phyloP scores from a whole-genome alignment of 2,329 filamentous ascomycete species.

The Pseudogymnoascus sp. region DNA sequence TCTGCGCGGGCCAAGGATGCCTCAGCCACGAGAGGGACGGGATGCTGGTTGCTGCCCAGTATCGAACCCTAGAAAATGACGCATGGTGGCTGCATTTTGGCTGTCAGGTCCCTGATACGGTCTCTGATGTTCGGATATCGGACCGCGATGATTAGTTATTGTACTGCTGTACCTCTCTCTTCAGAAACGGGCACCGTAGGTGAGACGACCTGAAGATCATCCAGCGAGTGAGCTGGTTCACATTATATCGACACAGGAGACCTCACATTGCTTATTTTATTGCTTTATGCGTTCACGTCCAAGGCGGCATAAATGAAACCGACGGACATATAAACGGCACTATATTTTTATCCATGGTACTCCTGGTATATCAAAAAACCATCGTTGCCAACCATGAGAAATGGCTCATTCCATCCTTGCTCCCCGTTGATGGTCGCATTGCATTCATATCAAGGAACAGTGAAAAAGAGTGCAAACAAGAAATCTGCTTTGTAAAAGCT shows the following conservation, averaged over 20 bases:
- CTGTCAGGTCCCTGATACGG: neutral
- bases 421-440: neutral
- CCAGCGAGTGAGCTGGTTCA: neutral
- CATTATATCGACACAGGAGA: neutral
- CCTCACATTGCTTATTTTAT: neutral
- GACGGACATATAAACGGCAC: conserved; percentile 1
- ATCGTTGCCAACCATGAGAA: neutral
- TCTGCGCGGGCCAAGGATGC: neutral
- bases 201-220: neutral
- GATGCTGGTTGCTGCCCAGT: neutral
- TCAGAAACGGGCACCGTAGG: neutral
- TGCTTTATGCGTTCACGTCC: neutral
- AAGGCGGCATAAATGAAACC: neutral
- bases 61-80: neutral
- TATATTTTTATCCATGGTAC: neutral
- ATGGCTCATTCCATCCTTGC: neutral
- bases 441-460: neutral
- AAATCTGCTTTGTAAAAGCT: neutral
- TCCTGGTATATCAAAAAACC: neutral
- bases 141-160: neutral
- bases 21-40: neutral
- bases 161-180: neutral
- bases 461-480: neutral
- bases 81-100: neutral
- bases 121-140: neutral